Evolutionary conservation across 345 rosid species (phyloP), one percentile per base, ranked within the genome.

Genomic region (Linum trigynum): DNA sequence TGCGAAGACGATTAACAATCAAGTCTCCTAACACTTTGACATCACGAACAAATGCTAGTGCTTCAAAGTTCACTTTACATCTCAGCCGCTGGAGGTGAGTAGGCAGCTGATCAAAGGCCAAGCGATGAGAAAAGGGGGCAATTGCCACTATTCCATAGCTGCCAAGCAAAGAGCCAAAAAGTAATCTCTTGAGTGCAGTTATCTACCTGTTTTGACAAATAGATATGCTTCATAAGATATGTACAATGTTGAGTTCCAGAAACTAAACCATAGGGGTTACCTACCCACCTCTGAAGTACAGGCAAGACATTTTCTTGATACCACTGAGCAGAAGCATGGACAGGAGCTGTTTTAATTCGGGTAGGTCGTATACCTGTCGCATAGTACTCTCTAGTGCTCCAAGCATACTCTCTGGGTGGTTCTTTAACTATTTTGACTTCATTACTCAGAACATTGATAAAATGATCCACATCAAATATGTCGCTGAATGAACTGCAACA

Each of bases 371-470:
- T 94, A 63, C 96, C 99, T 8, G 96, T 88, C 39, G 88, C 92
- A 61, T 94, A 94, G 71, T 94, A 94, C 75, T 90, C 96, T 66
- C 99, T 79, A 1, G 99, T 82, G 82, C 97, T 88, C 97, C 97
- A 94, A 11, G 81, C 75, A 72, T 79, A 85, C 57, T 83, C 72
- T 15, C 65, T 66, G 39, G 99, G 95, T 8, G 78, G 77, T 74
- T 86, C 96, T 80, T 70, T 88, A 16, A 85, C 86, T 61, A 88
- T 77, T 43, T 77, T 70, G 51, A 94, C 72, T n/a, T 94, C 92
- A 23, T 84, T 70, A 43, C 64, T 66, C 59, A 90, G 79, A 65
- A 80, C 67, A 72, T 64, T 72, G 63, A 81, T 81, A 75, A 94
- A 90, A 80, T 84, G 96, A 72, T 94, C 90, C 74, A 88, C 85